Evolutionary conservation across 169 alveolate genomes (phyloP), one percentile per base, ranked within the genome.

Genomic region (Cryptosporidium parvum): DNA sequence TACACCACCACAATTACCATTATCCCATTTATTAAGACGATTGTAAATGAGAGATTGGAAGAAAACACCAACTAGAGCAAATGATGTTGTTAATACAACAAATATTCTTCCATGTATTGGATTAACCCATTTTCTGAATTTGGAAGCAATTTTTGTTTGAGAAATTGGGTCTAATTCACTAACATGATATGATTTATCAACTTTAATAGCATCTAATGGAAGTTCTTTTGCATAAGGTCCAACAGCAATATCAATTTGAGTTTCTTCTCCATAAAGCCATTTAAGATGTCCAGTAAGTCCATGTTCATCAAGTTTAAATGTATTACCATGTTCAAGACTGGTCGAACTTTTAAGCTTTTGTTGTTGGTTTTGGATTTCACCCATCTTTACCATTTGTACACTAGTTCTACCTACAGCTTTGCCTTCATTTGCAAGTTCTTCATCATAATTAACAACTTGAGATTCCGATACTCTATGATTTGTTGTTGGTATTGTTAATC

Each of bases 231-330:
- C 75, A 51, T 80, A 26, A 10, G 89, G 89, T 12, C 89, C 89
- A 31, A 80, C 35, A 31, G 80, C 89, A 7, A 80, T 44, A 80
- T 59, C 65, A 37, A 80, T 80, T 37, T 80, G 44, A 21, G 89
- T 80, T n/a, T 80, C 89, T 31, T 80, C 89, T 23, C 89, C 89
- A 14, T 80, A 80, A 18, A 80, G 51, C 89, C 89, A 80, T 29
- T 80, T 80, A 37, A 80, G 53, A 80, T 80, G 89, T 9, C 89
- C 89, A 9, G 45, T 31, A n/a, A 80, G 42, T 21, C 89, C 89
- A 59, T 80, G 51, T 26, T 80, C 89, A 62, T 80, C 89, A 21
- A 80, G 51, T 48, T 59, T 80, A 23, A 80, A 62, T 44, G 89
- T 59, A 70, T 70, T 35, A 4, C 84, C 84, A n/a, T 31, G 29